These are phyloP conservation scores for Rostrohypoxylon terebratum DNA, from an alignment of 495 filamentous ascomycete genomes.

Conservation along the genomic window DNA sequence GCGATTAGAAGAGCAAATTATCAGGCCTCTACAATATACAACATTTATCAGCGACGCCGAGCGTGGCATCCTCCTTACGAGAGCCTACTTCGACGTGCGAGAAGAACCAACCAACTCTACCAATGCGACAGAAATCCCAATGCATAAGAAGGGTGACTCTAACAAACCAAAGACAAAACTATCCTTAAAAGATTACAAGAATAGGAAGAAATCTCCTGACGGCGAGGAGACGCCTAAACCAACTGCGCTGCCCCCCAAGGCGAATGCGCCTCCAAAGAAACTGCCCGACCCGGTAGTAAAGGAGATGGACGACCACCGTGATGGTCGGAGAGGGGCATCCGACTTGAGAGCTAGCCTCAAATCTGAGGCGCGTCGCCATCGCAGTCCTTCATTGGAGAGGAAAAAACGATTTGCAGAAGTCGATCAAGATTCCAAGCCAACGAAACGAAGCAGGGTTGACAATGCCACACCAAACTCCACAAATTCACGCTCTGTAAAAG, in stretches of 20 bases:
- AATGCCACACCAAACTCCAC: conserved; percentile 43
- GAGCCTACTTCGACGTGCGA: conserved; percentile 57
- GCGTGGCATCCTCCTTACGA: conserved; percentile 60
- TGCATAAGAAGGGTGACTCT: conserved; percentile 48
- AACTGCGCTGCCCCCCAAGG: conserved; percentile 33
- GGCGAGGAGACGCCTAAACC: conserved; percentile 53
- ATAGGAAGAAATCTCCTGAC: conserved; percentile 54
- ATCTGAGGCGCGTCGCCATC: conserved; percentile 43
- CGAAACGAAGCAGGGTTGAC: conserved; percentile 56
- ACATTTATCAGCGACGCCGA: conserved; percentile 60
- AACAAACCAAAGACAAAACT: conserved; percentile 60
- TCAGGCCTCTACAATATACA: conserved; percentile 57
- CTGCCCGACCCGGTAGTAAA: conserved; percentile 23
- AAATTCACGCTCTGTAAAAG: conserved; percentile 43
- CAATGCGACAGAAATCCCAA: conserved; percentile 43
- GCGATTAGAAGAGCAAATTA: conserved; percentile 53
- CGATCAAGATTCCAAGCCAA: conserved; percentile 51
- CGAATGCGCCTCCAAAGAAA: conserved; percentile 41
- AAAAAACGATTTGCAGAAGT: conserved; percentile 55
- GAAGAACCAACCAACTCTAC: conserved; percentile 50
- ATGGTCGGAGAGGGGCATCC: conserved; percentile 26
- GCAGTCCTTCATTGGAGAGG: conserved; percentile 50
- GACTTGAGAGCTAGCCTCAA: conserved; percentile 46
- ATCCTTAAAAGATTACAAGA: conserved; percentile 61
- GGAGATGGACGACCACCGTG: conserved; percentile 48